phyloP scores from a whole-genome alignment of 345 rosid species.

The Melaleuca quinquenervia region DNA sequence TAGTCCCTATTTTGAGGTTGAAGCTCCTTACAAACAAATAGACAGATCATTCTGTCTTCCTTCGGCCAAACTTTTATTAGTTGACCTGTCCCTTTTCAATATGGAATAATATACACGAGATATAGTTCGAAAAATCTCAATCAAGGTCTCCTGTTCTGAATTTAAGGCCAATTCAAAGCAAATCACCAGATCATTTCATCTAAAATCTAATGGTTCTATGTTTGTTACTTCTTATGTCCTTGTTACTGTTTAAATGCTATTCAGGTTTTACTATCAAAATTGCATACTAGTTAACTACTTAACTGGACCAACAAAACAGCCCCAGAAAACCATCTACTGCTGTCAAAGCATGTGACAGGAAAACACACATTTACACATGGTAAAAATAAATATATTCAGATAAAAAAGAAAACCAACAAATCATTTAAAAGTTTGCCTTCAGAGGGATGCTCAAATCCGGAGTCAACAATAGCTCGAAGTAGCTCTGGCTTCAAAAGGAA shows the following conservation, averaged over 20 bases:
- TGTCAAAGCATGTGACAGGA: neutral
- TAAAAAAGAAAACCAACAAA: neutral
- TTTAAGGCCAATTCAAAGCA: neutral
- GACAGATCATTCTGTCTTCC: neutral
- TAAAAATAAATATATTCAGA: neutral
- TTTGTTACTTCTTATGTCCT: neutral
- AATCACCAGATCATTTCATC: neutral
- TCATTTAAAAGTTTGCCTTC: slow-evolving; percentile 50
- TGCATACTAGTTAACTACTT: neutral
- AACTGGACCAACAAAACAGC: neutral
- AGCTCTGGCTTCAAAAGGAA: slow-evolving; percentile 98
- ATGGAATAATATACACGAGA: neutral
- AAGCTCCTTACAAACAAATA: neutral
- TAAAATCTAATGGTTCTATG: neutral
- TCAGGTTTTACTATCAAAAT: neutral
- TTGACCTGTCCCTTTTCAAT: neutral
- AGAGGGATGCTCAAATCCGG: slow-evolving; percentile 99
- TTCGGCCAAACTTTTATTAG: neutral
- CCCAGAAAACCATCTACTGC: neutral
- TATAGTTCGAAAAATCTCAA: neutral
- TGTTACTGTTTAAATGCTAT: neutral
- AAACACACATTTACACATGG: neutral
- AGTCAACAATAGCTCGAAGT: slow-evolving; percentile 92
- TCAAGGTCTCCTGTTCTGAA: neutral
- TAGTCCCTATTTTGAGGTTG: neutral